Percentiles rank a stretch among this genome's conserved stretches.
These are phyloP conservation scores for Teunomyces lycoperdinae DNA, from an alignment of 805 yeast genomes.

Conservation along the genomic window DNA sequence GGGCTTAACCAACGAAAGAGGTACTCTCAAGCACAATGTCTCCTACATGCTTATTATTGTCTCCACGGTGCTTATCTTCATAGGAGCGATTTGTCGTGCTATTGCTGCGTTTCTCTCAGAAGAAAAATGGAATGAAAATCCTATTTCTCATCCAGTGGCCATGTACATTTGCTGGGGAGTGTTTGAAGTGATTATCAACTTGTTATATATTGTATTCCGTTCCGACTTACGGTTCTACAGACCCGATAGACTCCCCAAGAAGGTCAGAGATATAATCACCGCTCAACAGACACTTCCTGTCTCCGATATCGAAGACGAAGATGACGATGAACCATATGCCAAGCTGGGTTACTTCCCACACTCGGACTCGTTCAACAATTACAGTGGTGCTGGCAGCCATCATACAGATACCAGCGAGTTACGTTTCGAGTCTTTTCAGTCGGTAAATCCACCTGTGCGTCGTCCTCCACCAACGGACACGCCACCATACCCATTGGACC, in stretches of 20 bases:
- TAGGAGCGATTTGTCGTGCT: constrained; percentile 11
- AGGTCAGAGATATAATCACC: constrained; percentile 16
- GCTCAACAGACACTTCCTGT: constrained; percentile 22
- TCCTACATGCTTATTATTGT: constrained; percentile 9
- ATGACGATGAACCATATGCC: constrained; percentile 6
- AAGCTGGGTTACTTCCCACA: background rate
- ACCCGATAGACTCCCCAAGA: constrained; percentile 18
- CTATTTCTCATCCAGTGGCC: constrained; percentile 8
- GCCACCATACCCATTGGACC: background rate
- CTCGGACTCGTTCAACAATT: background rate
- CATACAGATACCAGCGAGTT: constrained; percentile 8
- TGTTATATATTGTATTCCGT: constrained; percentile 17
- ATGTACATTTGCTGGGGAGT: constrained; percentile 20
- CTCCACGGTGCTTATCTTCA: constrained; percentile 12
- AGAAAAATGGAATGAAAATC: constrained; percentile 1
- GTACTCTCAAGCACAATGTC: constrained; percentile 14
- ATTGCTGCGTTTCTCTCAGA: constrained; percentile 8
- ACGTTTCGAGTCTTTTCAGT: constrained; percentile 7
- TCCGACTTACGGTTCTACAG: constrained; percentile 22
- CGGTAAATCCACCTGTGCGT: background rate
- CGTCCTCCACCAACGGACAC: background rate
- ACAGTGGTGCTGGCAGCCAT: background rate
- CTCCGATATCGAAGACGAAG: constrained; percentile 27
- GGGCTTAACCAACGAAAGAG: constrained; percentile 16
- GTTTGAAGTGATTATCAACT: constrained; percentile 16